Evolutionary conservation across 805 yeast genomes (phyloP).

Genomic region (Starmerella bombicola): DNA sequence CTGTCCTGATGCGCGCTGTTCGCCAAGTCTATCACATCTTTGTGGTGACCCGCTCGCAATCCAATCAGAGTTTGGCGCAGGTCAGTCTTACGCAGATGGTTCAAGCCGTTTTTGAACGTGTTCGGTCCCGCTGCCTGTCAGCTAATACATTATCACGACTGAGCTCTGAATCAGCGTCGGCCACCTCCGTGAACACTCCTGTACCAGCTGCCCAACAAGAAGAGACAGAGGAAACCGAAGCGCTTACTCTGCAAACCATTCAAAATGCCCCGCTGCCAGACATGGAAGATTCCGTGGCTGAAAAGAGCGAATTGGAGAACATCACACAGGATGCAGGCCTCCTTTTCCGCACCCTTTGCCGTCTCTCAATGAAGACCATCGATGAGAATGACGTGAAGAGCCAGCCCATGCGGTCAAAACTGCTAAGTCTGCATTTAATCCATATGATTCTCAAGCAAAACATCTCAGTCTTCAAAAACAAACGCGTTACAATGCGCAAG

Average conservation of each 20-base stretch:
- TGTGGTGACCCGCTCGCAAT: constrained; percentile 63
- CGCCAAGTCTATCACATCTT: constrained; percentile 90
- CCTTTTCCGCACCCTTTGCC: constrained; percentile 88
- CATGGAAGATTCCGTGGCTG: constrained; percentile 30
- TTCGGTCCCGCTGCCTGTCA: constrained; percentile 26
- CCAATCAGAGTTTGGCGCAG: constrained; percentile 89
- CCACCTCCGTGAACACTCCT: neutral
- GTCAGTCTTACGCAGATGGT: constrained; percentile 89
- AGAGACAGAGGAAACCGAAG: constrained; percentile 1
- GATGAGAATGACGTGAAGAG: constrained; percentile 64
- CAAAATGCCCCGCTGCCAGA: constrained; percentile 20
- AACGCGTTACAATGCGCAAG: constrained; percentile 22
- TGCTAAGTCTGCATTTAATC: constrained; percentile 74
- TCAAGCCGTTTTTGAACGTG: constrained; percentile 69
- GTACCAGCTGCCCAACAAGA: neutral
- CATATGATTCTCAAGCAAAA: constrained; percentile 78
- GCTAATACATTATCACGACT: neutral
- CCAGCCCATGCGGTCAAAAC: constrained; percentile 82
- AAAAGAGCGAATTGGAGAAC: constrained; percentile 48
- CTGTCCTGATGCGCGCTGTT: constrained; percentile 73
- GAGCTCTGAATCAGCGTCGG: neutral
- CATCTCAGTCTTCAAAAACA: constrained; percentile 58
- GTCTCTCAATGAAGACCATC: constrained; percentile 70
- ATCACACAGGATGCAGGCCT: constrained; percentile 83
- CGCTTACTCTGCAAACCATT: constrained; percentile 22